Evolutionary conservation across 257 asterid genomes (phyloP).

Genomic region (Gardenia jasminoides): DNA sequence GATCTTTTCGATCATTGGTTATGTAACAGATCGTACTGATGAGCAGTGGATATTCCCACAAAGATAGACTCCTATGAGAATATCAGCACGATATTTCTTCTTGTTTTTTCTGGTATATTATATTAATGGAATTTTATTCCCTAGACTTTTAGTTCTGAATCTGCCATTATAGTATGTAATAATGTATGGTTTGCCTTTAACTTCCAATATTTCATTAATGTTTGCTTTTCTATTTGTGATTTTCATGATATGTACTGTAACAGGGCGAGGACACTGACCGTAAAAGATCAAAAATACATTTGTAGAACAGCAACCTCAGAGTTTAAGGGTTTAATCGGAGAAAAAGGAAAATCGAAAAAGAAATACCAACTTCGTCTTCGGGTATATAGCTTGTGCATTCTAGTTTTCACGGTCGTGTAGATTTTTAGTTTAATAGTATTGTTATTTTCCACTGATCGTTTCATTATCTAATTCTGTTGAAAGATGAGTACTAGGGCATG

Average conservation of each 20-base stretch:
- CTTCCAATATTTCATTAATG: too few species aligned
- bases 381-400: too few species aligned
- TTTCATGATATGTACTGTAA: not conserved
- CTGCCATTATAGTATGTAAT: not conserved
- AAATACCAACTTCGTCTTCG: not conserved
- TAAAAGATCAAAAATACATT: not conserved
- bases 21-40: conserved; percentile 1
- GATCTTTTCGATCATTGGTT: not conserved
- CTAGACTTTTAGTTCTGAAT: not conserved
- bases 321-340: not conserved
- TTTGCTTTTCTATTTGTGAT: too few species aligned
- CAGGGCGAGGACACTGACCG: too few species aligned
- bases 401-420: too few species aligned
- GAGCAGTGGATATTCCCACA: not conserved
- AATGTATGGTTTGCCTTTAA: not conserved
- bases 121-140: not conserved
- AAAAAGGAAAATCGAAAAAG: too few species aligned
- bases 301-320: not conserved
- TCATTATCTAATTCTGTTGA: not conserved
- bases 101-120: not conserved
- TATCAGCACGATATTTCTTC: not conserved
- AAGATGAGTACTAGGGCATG: not conserved
- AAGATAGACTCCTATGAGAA: not conserved
- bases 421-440: not conserved
- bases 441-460: not conserved